Percentiles rank a stretch among this genome's conserved stretches.
Evolutionary conservation across 345 rosid species (phyloP).

Genomic region (Kandelia obovata): DNA sequence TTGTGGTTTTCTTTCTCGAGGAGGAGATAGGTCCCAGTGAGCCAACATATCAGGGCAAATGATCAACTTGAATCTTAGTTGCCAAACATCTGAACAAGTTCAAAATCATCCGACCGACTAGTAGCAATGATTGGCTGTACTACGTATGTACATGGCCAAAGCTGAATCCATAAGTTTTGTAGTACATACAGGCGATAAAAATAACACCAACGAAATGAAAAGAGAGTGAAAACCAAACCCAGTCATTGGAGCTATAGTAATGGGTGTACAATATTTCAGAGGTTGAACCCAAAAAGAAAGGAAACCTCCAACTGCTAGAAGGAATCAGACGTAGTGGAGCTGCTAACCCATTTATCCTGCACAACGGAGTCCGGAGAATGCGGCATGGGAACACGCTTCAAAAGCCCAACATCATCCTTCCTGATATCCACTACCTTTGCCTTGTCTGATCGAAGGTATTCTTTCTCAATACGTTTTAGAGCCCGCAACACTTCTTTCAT

Average conservation of each 20-base stretch:
- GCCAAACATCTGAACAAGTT: background rate
- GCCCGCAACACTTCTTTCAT: conserved; percentile 62
- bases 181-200: background rate
- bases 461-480: conserved; percentile 42
- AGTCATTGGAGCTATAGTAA: background rate
- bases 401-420: conserved; percentile 48
- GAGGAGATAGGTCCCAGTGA: background rate
- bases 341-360: conserved; percentile 58
- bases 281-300: background rate
- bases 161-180: background rate
- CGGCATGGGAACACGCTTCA: conserved; percentile 43
- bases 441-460: conserved; percentile 22
- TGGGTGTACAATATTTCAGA: background rate
- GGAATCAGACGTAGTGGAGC: conserved; percentile 33
- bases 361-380: conserved; percentile 46
- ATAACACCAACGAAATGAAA: background rate
- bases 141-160: conserved; percentile 7
- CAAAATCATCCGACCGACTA: background rate
- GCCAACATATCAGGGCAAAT: no score
- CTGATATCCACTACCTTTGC: conserved; percentile 41
- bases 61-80: background rate
- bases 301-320: conserved; percentile 20
- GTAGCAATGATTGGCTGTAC: background rate
- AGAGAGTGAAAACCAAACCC: background rate
- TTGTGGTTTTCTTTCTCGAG: background rate